Conservation (phyloP, 2,329 filamentous ascomycete species). For the Rhynchosporium graminicola region DNA sequence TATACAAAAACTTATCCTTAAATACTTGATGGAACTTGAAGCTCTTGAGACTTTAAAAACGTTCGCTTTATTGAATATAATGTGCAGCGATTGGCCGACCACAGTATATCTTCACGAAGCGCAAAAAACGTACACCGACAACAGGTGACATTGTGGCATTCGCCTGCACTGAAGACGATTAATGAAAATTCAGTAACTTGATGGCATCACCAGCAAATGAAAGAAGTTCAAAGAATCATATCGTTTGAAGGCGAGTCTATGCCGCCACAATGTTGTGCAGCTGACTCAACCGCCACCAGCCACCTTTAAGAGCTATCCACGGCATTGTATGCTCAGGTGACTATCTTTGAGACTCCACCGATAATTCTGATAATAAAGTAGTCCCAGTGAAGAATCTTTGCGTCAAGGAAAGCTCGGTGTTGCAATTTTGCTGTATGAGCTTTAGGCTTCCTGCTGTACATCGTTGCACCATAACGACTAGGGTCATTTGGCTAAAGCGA, state of each 20-base stretch:
- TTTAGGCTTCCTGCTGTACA: too few relatives aligned
- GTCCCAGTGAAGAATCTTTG: background rate
- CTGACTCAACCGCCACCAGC: slow-evolving; percentile 10
- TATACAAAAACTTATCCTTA: too few relatives aligned
- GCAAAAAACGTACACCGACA: background rate
- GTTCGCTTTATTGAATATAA: background rate
- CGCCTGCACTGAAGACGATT: background rate
- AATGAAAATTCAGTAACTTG: background rate
- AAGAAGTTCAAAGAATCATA: too few relatives aligned
- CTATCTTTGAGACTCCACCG: slow-evolving; percentile 4
- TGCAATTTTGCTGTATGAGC: too few relatives aligned
- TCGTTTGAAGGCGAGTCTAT: background rate
- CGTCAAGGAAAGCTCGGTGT: background rate
- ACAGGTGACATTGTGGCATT: background rate
- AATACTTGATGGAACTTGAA: background rate
- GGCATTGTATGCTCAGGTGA: slow-evolving; percentile 9
- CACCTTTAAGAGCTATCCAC: slow-evolving; percentile 4
- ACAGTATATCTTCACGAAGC: background rate
- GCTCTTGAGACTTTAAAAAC: background rate
- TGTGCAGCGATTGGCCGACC: too few relatives aligned
- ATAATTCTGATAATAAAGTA: background rate
- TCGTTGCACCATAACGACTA: background rate
- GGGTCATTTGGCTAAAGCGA: background rate
- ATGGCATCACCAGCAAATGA: too few relatives aligned
- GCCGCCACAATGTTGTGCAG: background rate